A percentile compares a stretch with the other conserved stretches of the same genome.
Evolutionary conservation across 2,329 filamentous ascomycete species (phyloP).

Genomic region (Cordyceps fumosorosea): DNA sequence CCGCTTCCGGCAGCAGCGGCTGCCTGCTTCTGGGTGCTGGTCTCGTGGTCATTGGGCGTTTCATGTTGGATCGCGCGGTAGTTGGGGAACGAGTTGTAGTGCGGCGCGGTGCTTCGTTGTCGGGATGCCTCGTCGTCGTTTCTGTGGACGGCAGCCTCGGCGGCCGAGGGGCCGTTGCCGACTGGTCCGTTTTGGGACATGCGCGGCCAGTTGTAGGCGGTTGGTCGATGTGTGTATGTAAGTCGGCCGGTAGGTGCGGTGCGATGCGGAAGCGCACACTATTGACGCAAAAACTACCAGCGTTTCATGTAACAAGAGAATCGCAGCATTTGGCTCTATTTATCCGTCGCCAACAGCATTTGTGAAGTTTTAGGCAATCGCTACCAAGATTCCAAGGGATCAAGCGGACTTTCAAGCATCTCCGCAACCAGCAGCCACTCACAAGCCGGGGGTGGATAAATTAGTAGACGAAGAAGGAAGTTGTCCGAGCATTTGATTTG

Average conservation of each 20-base stretch:
- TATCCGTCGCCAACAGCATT: neutral
- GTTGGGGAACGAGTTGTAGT: slow-evolving; percentile 17
- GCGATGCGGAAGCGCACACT: neutral
- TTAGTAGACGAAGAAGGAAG: neutral
- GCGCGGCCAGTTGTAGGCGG: no score
- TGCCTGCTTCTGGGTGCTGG: neutral
- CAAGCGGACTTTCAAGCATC: slow-evolving; percentile 3
- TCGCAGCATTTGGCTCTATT: no score
- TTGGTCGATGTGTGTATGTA: neutral
- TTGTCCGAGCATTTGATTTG: neutral
- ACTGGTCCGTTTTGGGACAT: neutral
- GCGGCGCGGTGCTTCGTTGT: slow-evolving; percentile 10
- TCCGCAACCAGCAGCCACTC: slow-evolving; percentile 2
- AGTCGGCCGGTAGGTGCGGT: neutral
- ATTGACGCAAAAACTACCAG: no score
- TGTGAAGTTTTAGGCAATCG: neutral
- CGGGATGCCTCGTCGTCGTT: neutral
- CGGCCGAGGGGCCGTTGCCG: neutral
- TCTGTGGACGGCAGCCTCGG: neutral
- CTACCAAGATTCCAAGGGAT: neutral
- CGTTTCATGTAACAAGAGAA: no score
- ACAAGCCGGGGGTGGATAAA: neutral
- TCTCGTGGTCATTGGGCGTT: neutral
- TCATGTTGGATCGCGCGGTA: slow-evolving; percentile 12
- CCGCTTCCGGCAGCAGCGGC: neutral